Evolutionary conservation across 345 rosid genomes (phyloP).

Genomic region (Physaria fendleri): DNA sequence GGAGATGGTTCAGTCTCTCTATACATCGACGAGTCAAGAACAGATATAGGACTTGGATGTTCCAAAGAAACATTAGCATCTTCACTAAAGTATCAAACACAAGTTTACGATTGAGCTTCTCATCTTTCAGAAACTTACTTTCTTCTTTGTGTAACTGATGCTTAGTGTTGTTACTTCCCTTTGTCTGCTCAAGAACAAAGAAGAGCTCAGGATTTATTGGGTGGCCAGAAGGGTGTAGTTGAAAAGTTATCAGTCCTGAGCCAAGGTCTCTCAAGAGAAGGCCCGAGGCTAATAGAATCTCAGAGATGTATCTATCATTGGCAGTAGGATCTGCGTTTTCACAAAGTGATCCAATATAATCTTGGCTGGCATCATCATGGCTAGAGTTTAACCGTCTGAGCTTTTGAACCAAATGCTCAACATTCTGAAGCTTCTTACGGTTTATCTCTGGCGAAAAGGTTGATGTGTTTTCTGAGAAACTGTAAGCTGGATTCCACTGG

Average conservation of each 20-base stretch:
- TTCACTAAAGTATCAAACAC: conserved; percentile 84
- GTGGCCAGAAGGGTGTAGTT: conserved; percentile 79
- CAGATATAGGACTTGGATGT: too few relatives aligned
- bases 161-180: conserved; percentile 37
- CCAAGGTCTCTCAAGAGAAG: conserved; percentile 77
- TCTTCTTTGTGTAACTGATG: conserved; percentile 42
- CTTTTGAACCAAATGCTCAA: conserved; percentile 87
- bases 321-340: conserved; percentile 58
- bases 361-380: conserved; percentile 83
- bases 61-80: too few relatives aligned
- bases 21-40: too few relatives aligned
- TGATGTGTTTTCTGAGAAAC: conserved; percentile 32
- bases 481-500: conserved; percentile 43
- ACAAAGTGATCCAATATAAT: conserved; percentile 90
- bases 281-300: conserved; percentile 90
- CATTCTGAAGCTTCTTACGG: conserved; percentile 74
- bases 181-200: conserved; percentile 85
- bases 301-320: conserved; percentile 88
- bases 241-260: conserved; percentile 55
- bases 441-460: conserved; percentile 54
- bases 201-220: conserved; percentile 89
- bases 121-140: conserved; percentile 31
- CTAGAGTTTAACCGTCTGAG: conserved; percentile 76
- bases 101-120: conserved; percentile 65
- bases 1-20: too few relatives aligned